Evolutionary conservation across 257 asterid genomes (phyloP), one percentile per base, ranked within the genome.

Genomic region (Solanum verrucosum): DNA sequence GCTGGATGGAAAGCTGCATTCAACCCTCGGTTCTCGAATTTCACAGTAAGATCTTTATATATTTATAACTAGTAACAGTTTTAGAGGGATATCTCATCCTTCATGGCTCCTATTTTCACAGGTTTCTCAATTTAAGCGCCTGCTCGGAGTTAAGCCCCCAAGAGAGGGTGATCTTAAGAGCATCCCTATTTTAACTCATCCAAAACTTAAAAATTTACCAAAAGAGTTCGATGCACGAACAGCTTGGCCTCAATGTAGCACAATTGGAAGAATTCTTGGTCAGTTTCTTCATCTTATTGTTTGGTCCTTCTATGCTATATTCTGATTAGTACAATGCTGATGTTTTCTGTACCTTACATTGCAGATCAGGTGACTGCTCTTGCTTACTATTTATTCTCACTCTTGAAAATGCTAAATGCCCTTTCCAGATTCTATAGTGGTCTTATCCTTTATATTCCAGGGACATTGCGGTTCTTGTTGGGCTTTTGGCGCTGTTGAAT

Each of bases 381-480:
- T 88, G 82, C 77, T 74, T 68, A 9, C 21, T 68, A 68, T 84
- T 70, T 12, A 87, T 9, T 34, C 29, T 73, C 29, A 2, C 87
- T 72, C 27, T 23, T 73, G 20, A 25, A 25, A 33, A 21, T 18
- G 18, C 18, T 37, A 35, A 35, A 35, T 37, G 44, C 20, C 7
- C 25, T 33, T 72, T 72, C 79, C 44, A 72, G 27, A 40, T 72
- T 84, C 12, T 79, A 75, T 84, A 71, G 83, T 34, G 56, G 27
- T 21, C 14, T 67, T 38, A 46, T 42, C 77, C 70, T 86, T 33
- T 77, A 42, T 78, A 84, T 88, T 25, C 83, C 91, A 97, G 98
- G 99, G 99, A 79, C 98, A 97, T 87, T 97, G 98, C 89, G 98
- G 98, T 90, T 95, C 99, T 86, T 96, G 99, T 89, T 96, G 99